Evolutionary conservation across 306 rosid species (phyloP).

Genomic region (Styphnolobium japonicum): DNA sequence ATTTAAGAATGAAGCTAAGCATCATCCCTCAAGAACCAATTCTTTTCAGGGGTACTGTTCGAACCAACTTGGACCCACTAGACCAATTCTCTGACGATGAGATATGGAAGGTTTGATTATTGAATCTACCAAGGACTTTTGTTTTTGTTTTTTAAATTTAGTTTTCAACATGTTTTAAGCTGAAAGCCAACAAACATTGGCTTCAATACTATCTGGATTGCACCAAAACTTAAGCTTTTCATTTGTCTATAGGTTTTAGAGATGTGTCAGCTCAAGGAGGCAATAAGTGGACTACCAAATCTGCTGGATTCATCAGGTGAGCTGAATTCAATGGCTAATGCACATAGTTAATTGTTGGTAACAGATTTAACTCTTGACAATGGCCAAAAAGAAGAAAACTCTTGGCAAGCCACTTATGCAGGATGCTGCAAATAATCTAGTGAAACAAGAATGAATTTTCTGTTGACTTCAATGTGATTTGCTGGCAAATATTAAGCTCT

Average conservation of each 20-base stretch:
- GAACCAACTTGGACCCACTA: conserved; percentile 59
- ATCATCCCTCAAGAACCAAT: conserved; percentile 71
- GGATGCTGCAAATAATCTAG: not conserved
- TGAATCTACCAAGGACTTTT: not conserved
- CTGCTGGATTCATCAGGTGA: conserved; percentile 51
- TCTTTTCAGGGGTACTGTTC: conserved; percentile 50
- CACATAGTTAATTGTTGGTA: not conserved
- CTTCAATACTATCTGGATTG: not conserved
- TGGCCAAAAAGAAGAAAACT: not conserved
- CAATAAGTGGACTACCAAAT: conserved; percentile 39
- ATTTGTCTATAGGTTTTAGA: conserved; percentile 41
- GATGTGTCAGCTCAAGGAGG: conserved; percentile 54
- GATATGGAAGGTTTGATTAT: conserved; percentile 49
- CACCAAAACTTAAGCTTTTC: not conserved
- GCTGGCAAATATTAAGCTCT: not conserved
- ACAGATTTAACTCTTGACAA: not conserved
- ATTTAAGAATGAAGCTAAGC: conserved; percentile 55
- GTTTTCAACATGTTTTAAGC: not conserved
- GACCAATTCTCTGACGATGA: conserved; percentile 51
- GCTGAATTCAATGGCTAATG: not conserved
- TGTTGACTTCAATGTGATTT: not conserved
- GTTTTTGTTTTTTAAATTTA: not conserved
- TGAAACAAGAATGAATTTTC: not conserved
- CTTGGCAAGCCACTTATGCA: not conserved
- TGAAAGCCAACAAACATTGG: not conserved